Evolutionary conservation across 768 basidiomycete genomes (phyloP), one percentile per base, ranked within the genome.

Genomic region (Suillus ampliporus): DNA sequence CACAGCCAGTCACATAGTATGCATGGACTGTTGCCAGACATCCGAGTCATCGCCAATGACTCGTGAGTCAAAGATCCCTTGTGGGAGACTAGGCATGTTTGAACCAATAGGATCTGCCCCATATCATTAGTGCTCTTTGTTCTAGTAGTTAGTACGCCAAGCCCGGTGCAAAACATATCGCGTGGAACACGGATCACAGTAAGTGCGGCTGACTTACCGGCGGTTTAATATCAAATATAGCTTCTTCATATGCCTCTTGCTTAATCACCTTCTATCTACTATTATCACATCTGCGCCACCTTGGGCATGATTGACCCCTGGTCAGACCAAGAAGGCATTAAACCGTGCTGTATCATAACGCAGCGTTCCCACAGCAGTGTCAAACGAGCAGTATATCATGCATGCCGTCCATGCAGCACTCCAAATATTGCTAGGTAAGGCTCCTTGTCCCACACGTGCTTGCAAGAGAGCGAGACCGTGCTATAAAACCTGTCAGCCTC

Each of bases 41-140:
- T n/a, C n/a, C 41, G 14, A 21, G 31, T 50, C 17, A 19, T 19
- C 28, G 5, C 9, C 26, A 3, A 50, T 19, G 48, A 3, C 48
- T 26, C 28, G 48, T 50, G 48, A 8, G 31, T 50, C 17, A 50
- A 5, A 15, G 5, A 28, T 28, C 28, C 17, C 28, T 14, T 19
- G 17, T 3, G 28, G 28, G 48, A 19, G 15, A 21, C 4, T 10
- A 31, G 19, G 50, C 31, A 31, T 31, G 31, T 31, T 31, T 31
- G 6, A 6, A 37, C 11, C 37, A 37, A 37, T 11, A 37, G 11
- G 37, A 10, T 37, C 37, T 37, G 37, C 37, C 37, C 37, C 8
- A 37, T 37, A 37, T 31, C 6, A 31, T 31, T 37, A 37, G 50
- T 51, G 53, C 23, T 38, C 53, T 23, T 54, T 54, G 53, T 54